These are phyloP conservation scores for Blastomyces silverae DNA, from an alignment of 2,329 filamentous ascomycete species.

Conservation along the genomic window DNA sequence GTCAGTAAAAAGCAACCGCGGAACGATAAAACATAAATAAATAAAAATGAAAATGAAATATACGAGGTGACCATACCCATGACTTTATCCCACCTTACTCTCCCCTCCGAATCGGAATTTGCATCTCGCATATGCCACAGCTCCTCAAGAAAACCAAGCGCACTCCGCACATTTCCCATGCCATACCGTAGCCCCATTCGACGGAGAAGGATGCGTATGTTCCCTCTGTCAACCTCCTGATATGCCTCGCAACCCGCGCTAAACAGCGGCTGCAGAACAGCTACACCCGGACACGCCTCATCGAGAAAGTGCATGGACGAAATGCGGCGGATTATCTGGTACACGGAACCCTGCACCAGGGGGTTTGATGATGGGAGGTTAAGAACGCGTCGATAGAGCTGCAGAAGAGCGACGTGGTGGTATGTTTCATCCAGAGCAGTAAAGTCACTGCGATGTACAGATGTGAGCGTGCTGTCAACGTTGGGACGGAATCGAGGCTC, in stretches of 20 bases:
- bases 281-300: conserved; percentile 51
- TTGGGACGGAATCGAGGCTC: conserved; percentile 18
- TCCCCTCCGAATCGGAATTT: conserved; percentile 19
- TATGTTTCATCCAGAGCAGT: conserved; percentile 20
- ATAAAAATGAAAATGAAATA: background rate
- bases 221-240: conserved; percentile 44
- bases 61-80: conserved; percentile 19
- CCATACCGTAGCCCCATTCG: conserved; percentile 53
- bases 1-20: background rate
- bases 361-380: conserved; percentile 21
- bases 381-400: conserved; percentile 19
- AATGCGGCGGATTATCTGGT: conserved; percentile 19
- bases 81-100: conserved; percentile 22
- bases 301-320: conserved; percentile 19
- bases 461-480: conserved; percentile 18
- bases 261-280: conserved; percentile 59
- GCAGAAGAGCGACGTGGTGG: conserved; percentile 22
- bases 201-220: conserved; percentile 49
- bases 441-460: conserved; percentile 20
- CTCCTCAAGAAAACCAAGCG: conserved; percentile 56
- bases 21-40: background rate
- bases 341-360: conserved; percentile 19
- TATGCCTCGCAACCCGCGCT: conserved; percentile 56
- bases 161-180: conserved; percentile 58
- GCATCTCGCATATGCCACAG: conserved; percentile 44